A percentile compares a stretch with the other conserved stretches of the same genome.
These are phyloP conservation scores for Backusella circina DNA, from an alignment of 192 early-diverging fungal genomes.

Conservation along the genomic window DNA sequence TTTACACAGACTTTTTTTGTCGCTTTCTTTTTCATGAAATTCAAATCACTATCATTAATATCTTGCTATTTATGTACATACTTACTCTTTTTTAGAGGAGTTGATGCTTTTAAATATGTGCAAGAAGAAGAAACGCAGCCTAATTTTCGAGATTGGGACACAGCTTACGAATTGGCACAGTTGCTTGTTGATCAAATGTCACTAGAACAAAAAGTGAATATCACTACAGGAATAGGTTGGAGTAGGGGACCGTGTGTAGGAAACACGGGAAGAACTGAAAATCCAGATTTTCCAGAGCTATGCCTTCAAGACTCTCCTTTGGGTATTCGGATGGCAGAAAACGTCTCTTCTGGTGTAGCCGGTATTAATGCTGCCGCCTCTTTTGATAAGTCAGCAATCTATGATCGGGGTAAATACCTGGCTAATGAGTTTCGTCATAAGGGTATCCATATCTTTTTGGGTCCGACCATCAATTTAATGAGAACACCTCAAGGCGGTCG, in stretches of 20 bases:
- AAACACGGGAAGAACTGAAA: slow-evolving; percentile 36
- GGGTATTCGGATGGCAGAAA: slow-evolving; percentile 38
- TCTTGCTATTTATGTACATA: background rate
- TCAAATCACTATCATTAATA: background rate
- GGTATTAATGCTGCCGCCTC: slow-evolving; percentile 59
- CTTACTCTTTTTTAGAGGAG: background rate
- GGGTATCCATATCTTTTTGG: slow-evolving; percentile 55
- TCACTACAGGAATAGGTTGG: slow-evolving; percentile 49
- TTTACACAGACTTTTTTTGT: background rate
- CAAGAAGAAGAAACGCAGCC: background rate
- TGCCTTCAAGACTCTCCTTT: slow-evolving; percentile 25
- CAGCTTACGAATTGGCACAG: slow-evolving; percentile 19
- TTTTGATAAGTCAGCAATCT: slow-evolving; percentile 49
- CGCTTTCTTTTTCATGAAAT: background rate
- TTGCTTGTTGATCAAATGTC: slow-evolving; percentile 34
- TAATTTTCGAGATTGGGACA: slow-evolving; percentile 9
- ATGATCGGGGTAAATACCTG: slow-evolving; percentile 40
- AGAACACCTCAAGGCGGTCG: slow-evolving; percentile 22
- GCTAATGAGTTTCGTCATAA: slow-evolving; percentile 53
- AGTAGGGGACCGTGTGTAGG: slow-evolving; percentile 42
- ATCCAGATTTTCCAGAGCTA: slow-evolving; percentile 45
- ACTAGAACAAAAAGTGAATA: slow-evolving; percentile 43
- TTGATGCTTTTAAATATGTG: background rate
- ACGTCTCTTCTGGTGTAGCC: slow-evolving; percentile 42
- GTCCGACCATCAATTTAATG: slow-evolving; percentile 34